Percentiles rank a stretch among this genome's conserved stretches.
phyloP scores from a whole-genome alignment of 352 stramenopile species.

The Pythium scleroteichum region DNA sequence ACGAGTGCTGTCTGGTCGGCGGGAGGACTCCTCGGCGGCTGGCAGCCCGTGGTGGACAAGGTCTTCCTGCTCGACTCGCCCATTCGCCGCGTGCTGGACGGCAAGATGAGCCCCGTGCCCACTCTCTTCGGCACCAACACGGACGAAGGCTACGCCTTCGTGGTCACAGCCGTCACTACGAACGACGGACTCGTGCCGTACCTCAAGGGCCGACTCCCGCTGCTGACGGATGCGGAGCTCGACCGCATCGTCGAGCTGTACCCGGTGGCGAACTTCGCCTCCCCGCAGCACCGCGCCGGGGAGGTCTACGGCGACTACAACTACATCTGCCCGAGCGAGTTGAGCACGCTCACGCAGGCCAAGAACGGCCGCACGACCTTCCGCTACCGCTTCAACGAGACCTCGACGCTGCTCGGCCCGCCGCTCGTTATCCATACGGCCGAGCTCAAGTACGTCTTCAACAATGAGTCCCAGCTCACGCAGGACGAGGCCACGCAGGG shows the following conservation, averaged over 20 bases:
- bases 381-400: constrained; percentile 23
- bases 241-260: constrained; percentile 7
- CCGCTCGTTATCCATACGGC: constrained; percentile 9
- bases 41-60: constrained; percentile 9
- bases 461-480: background rate
- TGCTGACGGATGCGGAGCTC: background rate
- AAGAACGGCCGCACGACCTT: background rate
- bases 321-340: constrained; percentile 16
- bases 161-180: background rate
- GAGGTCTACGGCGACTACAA: constrained; percentile 13
- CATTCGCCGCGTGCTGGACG: background rate
- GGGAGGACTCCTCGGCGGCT: background rate
- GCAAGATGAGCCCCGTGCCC: background rate
- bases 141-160: constrained; percentile 12
- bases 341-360: background rate
- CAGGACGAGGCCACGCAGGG: constrained; percentile 1
- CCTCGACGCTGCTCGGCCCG: background rate
- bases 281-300: background rate
- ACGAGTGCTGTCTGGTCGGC: background rate
- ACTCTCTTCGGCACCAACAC: constrained; percentile 19
- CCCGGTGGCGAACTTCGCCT: constrained; percentile 6
- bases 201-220: background rate
- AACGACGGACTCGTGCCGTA: background rate
- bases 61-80: constrained; percentile 5
- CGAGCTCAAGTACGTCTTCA: constrained; percentile 18